These are phyloP conservation scores for Aspergillus niger DNA, from an alignment of 2,329 filamentous ascomycete species.

Conservation along the genomic window DNA sequence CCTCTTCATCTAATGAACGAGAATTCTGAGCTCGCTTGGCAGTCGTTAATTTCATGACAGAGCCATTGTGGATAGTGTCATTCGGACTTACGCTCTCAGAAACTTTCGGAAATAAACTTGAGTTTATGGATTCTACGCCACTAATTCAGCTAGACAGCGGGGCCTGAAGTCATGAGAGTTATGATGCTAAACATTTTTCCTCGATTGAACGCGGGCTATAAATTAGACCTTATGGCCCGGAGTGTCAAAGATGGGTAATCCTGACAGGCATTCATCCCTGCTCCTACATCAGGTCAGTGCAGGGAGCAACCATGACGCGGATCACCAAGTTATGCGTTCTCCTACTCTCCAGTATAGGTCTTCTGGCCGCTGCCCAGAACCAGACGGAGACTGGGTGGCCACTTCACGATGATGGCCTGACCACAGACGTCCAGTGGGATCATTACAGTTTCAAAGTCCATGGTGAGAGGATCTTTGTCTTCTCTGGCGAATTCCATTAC, in stretches of 20 bases:
- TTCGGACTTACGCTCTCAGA: neutral
- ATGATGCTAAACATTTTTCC: neutral
- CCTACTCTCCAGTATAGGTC: conserved; percentile 15
- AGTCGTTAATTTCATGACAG: neutral
- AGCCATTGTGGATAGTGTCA: neutral
- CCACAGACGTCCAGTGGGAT: conserved; percentile 53
- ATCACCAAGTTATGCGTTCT: conserved; percentile 11
- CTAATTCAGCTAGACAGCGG: neutral
- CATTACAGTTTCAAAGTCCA: conserved; percentile 57
- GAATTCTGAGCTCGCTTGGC: neutral
- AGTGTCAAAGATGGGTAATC: neutral
- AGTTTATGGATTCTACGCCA: neutral
- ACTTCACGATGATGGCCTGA: conserved; percentile 52
- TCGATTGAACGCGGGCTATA: neutral
- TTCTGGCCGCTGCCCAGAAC: conserved; percentile 19
- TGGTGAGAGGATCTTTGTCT: conserved; percentile 54
- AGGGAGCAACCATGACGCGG: conserved; percentile 16
- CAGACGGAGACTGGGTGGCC: conserved; percentile 43
- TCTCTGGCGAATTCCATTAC: conserved; percentile 58
- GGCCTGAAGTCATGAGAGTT: neutral
- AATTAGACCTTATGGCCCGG: neutral
- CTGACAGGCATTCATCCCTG: neutral
- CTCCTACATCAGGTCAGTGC: neutral
- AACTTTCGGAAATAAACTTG: neutral
- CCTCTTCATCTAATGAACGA: neutral